These are phyloP conservation scores for Chaetomium strumarium DNA, from an alignment of 2,329 filamentous ascomycete species.

Conservation along the genomic window DNA sequence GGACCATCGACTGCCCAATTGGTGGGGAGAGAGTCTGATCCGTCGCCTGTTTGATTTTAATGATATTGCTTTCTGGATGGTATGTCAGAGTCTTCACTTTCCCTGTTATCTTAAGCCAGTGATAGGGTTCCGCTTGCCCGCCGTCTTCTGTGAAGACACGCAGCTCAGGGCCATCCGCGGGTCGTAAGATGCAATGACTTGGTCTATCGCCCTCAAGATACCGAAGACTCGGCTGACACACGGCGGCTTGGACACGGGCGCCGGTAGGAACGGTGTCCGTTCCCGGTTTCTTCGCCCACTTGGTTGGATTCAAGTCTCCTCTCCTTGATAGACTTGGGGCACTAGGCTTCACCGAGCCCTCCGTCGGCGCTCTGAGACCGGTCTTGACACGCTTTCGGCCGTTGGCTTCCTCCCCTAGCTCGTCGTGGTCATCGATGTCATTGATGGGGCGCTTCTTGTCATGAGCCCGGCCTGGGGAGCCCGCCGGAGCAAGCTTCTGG, in stretches of 20 bases:
- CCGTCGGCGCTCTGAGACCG: background rate
- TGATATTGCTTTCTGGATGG: constrained; percentile 8
- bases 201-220: background rate
- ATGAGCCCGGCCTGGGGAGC: background rate
- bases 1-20: constrained; percentile 10
- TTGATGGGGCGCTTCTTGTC: constrained; percentile 12
- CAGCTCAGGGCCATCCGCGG: background rate
- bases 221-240: constrained; percentile 14
- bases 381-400: background rate
- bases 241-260: constrained; percentile 5
- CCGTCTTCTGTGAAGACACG: constrained; percentile 13
- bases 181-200: constrained; percentile 4
- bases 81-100: constrained; percentile 6
- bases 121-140: background rate
- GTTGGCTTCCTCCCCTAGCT: constrained; percentile 2
- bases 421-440: constrained; percentile 8
- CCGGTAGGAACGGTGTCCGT: background rate
- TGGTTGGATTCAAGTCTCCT: constrained; percentile 9
- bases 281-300: background rate
- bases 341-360: background rate
- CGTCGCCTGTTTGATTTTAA: constrained; percentile 16
- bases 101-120: constrained; percentile 20
- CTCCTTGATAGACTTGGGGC: constrained; percentile 12
- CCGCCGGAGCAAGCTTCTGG: background rate
- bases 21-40: constrained; percentile 1